Percentiles rank a stretch among this genome's conserved stretches.
Conservation (phyloP, 805 yeast species). For the Blastobotrys peoriensis region DNA sequence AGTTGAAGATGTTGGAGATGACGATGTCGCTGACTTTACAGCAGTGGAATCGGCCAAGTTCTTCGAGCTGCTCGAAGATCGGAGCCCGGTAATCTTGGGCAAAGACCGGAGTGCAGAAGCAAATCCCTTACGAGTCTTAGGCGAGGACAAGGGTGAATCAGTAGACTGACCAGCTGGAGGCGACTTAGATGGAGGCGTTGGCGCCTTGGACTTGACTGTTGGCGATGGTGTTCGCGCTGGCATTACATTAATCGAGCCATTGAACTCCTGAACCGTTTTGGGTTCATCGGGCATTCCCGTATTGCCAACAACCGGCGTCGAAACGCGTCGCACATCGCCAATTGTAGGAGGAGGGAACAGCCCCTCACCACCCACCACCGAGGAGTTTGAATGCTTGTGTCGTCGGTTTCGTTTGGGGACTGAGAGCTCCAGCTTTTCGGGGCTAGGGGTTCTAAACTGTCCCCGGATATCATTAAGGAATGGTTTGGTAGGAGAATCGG, state of each 20-base stretch:
- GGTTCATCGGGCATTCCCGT: neutral
- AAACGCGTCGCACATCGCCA: neutral
- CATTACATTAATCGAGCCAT: neutral
- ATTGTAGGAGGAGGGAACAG: slow-evolving; percentile 1
- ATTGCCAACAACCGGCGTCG: neutral
- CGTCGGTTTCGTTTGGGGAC: neutral
- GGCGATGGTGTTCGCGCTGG: neutral
- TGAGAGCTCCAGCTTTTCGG: neutral
- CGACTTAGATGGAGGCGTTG: neutral
- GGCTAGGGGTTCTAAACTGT: neutral
- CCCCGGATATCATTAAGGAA: neutral
- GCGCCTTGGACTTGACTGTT: neutral
- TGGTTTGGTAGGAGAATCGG: neutral
- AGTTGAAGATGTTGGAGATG: no score
- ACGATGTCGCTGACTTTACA: neutral
- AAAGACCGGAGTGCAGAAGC: neutral
- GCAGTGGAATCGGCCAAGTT: neutral
- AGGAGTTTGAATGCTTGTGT: neutral
- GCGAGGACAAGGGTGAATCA: neutral
- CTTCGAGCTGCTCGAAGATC: neutral
- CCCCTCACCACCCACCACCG: neutral
- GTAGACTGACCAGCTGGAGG: neutral
- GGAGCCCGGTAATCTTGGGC: neutral
- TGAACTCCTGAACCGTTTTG: neutral
- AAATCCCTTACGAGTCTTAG: neutral